Conservation (phyloP, 2,329 filamentous ascomycete genomes). For the Phaeophleospora eucalypticola region DNA sequence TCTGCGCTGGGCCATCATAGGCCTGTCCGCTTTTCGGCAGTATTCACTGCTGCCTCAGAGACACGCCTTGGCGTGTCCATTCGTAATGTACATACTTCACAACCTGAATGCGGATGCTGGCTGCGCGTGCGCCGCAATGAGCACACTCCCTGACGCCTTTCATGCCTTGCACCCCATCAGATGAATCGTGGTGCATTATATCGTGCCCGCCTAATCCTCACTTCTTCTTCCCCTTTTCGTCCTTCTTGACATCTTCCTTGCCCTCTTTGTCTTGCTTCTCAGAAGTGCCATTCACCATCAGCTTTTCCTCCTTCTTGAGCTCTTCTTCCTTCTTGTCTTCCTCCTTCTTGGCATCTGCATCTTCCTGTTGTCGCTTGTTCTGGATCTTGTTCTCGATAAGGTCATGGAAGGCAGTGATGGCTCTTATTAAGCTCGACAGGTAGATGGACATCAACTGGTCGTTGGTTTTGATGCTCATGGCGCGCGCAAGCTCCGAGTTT, state of each 20-base stretch:
- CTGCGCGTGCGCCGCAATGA: slow-evolving; percentile 13
- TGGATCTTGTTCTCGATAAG: slow-evolving; percentile 99
- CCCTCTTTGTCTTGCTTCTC: slow-evolving; percentile 46
- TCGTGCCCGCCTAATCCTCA: slow-evolving; percentile 34
- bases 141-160: slow-evolving; percentile 19
- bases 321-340: slow-evolving; percentile 52
- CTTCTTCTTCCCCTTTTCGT: slow-evolving; percentile 53
- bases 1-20: neutral
- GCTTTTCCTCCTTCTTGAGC: slow-evolving; percentile 61
- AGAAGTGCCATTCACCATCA: slow-evolving; percentile 54
- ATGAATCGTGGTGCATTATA: neutral
- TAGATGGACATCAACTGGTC: slow-evolving; percentile 99
- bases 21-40: neutral
- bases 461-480: slow-evolving; percentile 98
- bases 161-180: slow-evolving; percentile 12
- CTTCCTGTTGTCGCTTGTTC: slow-evolving; percentile 94
- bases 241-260: slow-evolving; percentile 51
- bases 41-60: neutral
- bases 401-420: slow-evolving; percentile 98
- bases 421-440: slow-evolving; percentile 89
- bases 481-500: slow-evolving; percentile 84
- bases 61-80: neutral
- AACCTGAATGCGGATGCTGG: slow-evolving; percentile 13
- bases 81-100: slow-evolving; percentile 23
- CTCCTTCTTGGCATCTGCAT: slow-evolving; percentile 80